These are phyloP conservation scores for Elasticomyces elasticus DNA, from an alignment of 495 filamentous ascomycete genomes.

Conservation along the genomic window DNA sequence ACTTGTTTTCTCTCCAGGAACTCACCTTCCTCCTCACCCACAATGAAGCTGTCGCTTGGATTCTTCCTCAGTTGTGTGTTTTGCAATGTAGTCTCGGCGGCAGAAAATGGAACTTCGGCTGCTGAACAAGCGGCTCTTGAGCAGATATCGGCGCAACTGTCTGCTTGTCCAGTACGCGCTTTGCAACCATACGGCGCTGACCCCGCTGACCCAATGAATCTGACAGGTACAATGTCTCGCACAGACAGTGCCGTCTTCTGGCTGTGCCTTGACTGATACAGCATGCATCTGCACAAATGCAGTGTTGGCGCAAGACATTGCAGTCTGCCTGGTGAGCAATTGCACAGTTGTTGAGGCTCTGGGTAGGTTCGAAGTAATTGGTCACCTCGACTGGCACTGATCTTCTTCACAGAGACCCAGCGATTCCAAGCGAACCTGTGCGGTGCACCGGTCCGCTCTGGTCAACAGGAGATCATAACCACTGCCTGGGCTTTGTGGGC, in stretches of 20 bases:
- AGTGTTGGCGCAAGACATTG: not conserved
- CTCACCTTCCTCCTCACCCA: no score
- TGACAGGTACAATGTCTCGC: constrained; percentile 5
- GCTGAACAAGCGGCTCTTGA: not conserved
- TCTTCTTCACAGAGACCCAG: not conserved
- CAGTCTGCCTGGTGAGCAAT: not conserved
- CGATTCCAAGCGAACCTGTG: not conserved
- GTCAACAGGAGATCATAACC: not conserved
- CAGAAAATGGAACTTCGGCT: no score
- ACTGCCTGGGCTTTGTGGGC: not conserved
- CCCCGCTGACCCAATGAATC: not conserved
- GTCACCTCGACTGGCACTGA: not conserved
- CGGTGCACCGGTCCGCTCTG: not conserved
- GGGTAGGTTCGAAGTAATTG: not conserved
- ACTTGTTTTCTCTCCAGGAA: no score
- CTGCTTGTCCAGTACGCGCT: not conserved
- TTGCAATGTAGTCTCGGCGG: no score
- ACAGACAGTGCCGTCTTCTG: not conserved
- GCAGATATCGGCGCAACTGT: not conserved
- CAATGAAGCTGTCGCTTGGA: no score
- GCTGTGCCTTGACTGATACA: constrained; percentile 1
- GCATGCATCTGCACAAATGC: constrained; percentile 6
- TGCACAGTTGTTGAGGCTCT: constrained; percentile 8
- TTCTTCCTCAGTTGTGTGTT: no score
- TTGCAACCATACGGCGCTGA: not conserved